These are phyloP conservation scores for Trichophyton simii DNA, from an alignment of 2,329 filamentous ascomycete genomes.

Conservation along the genomic window DNA sequence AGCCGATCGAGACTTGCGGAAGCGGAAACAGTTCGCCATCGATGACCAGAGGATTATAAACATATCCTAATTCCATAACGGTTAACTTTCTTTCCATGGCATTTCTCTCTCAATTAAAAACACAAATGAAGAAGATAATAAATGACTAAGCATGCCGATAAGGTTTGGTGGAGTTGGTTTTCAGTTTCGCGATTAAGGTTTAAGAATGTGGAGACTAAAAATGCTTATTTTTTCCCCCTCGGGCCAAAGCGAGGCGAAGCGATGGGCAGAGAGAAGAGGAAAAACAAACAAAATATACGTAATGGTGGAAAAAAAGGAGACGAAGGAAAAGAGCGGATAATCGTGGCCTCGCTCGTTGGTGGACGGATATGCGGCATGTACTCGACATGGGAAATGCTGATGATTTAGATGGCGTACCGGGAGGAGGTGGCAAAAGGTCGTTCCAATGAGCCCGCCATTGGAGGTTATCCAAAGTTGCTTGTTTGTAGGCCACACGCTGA, in stretches of 20 bases:
- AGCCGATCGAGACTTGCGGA: constrained; percentile 21
- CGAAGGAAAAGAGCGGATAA: neutral
- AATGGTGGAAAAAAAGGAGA: neutral
- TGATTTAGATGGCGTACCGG: neutral
- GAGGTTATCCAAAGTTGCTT: neutral
- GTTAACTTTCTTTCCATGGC: neutral
- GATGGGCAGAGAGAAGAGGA: neutral
- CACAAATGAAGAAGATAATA: neutral
- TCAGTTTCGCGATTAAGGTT: constrained; percentile 1
- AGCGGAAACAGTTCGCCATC: constrained; percentile 28
- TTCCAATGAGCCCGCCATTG: neutral
- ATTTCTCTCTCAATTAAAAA: neutral
- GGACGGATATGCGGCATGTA: neutral
- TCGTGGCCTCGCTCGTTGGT: neutral
- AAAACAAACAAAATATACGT: neutral
- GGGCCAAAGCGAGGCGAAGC: neutral
- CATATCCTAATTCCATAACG: constrained; percentile 29
- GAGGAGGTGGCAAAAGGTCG: neutral
- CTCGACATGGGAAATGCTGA: neutral
- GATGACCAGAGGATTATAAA: constrained; percentile 32
- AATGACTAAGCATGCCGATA: neutral
- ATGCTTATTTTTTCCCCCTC: neutral
- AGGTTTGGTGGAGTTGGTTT: neutral
- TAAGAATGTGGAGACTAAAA: neutral
- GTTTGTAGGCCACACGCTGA: neutral